Percentiles rank a stretch among this genome's conserved stretches.
Evolutionary conservation across 2,329 filamentous ascomycete genomes (phyloP).

Genomic region (Didymella keratinophila): DNA sequence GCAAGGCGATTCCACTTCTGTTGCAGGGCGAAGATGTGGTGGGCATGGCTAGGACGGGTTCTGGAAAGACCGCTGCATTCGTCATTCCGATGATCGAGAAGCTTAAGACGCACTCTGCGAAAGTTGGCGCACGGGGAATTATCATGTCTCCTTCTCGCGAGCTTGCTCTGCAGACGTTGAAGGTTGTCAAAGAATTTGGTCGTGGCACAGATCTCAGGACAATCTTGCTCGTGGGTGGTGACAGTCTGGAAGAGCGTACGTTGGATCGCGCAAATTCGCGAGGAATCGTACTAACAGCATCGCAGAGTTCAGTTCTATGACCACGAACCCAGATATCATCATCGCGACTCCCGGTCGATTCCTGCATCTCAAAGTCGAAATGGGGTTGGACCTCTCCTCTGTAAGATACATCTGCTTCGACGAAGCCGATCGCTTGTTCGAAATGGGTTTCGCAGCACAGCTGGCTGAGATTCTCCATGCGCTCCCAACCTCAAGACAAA

Average conservation of each 20-base stretch:
- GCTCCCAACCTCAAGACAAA: conserved; percentile 84
- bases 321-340: conserved; percentile 93
- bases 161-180: conserved; percentile 90
- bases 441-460: conserved; percentile 97
- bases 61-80: conserved; percentile 97
- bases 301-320: conserved; percentile 82
- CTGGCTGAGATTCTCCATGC: conserved; percentile 92
- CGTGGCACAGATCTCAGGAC: conserved; percentile 89
- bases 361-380: conserved; percentile 95
- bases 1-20: conserved; percentile 93
- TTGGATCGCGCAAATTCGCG: conserved; percentile 3
- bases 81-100: conserved; percentile 98
- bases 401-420: conserved; percentile 96
- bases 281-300: conserved; percentile 10
- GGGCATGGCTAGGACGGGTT: conserved; percentile 98
- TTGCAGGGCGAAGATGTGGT: conserved; percentile 94
- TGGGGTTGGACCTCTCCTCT: conserved; percentile 88
- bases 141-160: conserved; percentile 94
- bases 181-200: conserved; percentile 94
- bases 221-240: conserved; percentile 91
- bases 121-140: conserved; percentile 84
- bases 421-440: conserved; percentile 94
- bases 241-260: conserved; percentile 84
- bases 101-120: conserved; percentile 84
- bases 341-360: conserved; percentile 98